Conservation (phyloP, 352 stramenopile genomes). For the Pythium aristosporum region DNA sequence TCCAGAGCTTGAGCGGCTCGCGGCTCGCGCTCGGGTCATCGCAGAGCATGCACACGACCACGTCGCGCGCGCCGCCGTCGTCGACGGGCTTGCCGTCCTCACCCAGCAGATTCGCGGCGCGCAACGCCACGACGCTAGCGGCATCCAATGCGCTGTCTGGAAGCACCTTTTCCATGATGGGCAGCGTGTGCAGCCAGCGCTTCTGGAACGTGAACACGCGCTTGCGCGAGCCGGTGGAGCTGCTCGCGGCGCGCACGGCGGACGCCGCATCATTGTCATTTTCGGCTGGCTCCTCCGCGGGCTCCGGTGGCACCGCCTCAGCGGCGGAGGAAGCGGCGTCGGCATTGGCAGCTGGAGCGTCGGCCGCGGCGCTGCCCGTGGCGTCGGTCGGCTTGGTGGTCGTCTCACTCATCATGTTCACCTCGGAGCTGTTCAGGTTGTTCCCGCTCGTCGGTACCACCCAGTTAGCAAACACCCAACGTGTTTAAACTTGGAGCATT, state of each 20-base stretch:
- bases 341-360: neutral
- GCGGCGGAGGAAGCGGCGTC: neutral
- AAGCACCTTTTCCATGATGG: slow-evolving; percentile 71
- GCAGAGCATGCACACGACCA: slow-evolving; percentile 80
- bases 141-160: slow-evolving; percentile 34
- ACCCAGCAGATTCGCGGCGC: slow-evolving; percentile 21
- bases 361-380: neutral
- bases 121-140: slow-evolving; percentile 33
- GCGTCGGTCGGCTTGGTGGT: slow-evolving; percentile 3
- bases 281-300: neutral
- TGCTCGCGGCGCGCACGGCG: neutral
- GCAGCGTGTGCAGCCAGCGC: slow-evolving; percentile 74
- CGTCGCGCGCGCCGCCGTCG: slow-evolving; percentile 36
- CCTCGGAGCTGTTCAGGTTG: slow-evolving; percentile 20
- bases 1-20: slow-evolving; percentile 72
- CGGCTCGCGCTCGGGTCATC: slow-evolving; percentile 59
- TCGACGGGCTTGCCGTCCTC: slow-evolving; percentile 25
- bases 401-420: slow-evolving; percentile 24
- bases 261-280: neutral
- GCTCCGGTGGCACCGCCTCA: neutral
- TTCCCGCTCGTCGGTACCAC: slow-evolving; percentile 30
- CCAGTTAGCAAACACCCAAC: slow-evolving; percentile 13
- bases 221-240: slow-evolving; percentile 35
- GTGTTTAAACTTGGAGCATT: slow-evolving; percentile 13
- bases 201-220: slow-evolving; percentile 83